These are phyloP conservation scores for Ceratocystis alfenasii DNA, from an alignment of 2,329 filamentous ascomycete genomes.

Conservation along the genomic window DNA sequence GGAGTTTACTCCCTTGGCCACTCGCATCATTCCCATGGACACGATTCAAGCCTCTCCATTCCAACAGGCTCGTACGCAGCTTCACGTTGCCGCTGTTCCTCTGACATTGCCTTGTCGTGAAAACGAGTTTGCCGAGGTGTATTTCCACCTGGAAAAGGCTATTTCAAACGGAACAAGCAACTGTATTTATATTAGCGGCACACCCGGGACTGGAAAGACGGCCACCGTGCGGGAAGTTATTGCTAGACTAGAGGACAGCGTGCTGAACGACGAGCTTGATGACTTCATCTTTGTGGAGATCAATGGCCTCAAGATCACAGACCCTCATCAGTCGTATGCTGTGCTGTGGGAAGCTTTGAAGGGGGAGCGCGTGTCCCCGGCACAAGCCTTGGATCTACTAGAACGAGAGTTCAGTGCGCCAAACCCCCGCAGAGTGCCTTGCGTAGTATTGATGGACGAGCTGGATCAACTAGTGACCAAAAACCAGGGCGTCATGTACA, in stretches of 20 bases:
- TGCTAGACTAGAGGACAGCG: constrained; percentile 73
- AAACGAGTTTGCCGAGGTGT: constrained; percentile 81
- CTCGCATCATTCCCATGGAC: constrained; percentile 64
- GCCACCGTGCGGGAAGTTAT: constrained; percentile 95
- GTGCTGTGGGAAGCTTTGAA: constrained; percentile 92
- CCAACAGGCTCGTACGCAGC: constrained; percentile 71
- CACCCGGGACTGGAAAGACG: constrained; percentile 92
- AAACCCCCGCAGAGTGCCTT: constrained; percentile 79
- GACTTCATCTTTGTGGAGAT: constrained; percentile 99
- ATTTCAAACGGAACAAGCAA: constrained; percentile 88
- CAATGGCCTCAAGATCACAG: constrained; percentile 99
- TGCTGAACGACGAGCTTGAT: constrained; percentile 80
- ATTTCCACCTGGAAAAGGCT: constrained; percentile 84
- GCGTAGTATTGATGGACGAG: constrained; percentile 97
- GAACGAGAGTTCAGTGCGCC: constrained; percentile 89
- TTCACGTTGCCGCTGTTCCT: constrained; percentile 91
- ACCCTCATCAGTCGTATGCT: constrained; percentile 91
- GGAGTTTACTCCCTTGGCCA: constrained; percentile 91
- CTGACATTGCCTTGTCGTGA: constrained; percentile 82
- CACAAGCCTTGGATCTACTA: constrained; percentile 80
- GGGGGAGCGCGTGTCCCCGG: constrained; percentile 80
- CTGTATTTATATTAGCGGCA: constrained; percentile 99
- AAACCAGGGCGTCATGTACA: constrained; percentile 99
- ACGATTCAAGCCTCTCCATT: constrained; percentile 75
- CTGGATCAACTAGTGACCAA: constrained; percentile 94